Base-by-base conservation (phyloP, 257 asterid species). In the Capsicum pubescens region DNA sequence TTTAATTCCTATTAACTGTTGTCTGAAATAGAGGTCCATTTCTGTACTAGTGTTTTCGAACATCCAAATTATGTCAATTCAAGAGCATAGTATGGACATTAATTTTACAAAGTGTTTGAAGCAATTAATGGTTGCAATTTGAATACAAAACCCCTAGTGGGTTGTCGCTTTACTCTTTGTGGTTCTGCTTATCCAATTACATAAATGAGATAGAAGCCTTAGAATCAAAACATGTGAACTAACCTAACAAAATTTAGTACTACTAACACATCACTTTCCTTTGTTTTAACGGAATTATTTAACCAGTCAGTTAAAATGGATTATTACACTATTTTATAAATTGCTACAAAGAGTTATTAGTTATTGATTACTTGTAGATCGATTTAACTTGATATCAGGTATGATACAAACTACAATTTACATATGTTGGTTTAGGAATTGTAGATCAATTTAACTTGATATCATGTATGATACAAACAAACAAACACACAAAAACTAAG, bases 1-100 rank as follows among this genome's bases (percentile, higher is more conserved):
- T 19, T 61, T 9, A 10, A 5, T 21, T 21, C 39, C 6, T 42
- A 2, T 39, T 66, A 35, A 64, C 11, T 71, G 5, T 44, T 44
- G 17, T 50, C 21, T 72, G 19, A 48, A 72, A 19, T 2, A 19
- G 32, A 59, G 80, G 60, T 52, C 21, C 61, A 76, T 13, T 50
- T 74, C 13, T 74, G 81, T 76, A 5, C 59, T 46, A 9, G 0
- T 44, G 48, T 19, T 72, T 9, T 72, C 48, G 26, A 76, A 52
- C 48, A 52, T 76, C 26, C 48, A 52, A 76, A 50, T 26, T 8
- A 26, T 76, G 81, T 52, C 63, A 76, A 52, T 52, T 76, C 81
- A 76, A 76, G 63, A 52, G 26, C 46, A 8, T 52, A 46, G 44
- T 14, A 35, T 67, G 76, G 56, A 44, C 79, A 17, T 35, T 36